These are phyloP conservation scores for Hepatocystis sp. DNA, from an alignment of 169 alveolate species.

Conservation along the genomic window DNA sequence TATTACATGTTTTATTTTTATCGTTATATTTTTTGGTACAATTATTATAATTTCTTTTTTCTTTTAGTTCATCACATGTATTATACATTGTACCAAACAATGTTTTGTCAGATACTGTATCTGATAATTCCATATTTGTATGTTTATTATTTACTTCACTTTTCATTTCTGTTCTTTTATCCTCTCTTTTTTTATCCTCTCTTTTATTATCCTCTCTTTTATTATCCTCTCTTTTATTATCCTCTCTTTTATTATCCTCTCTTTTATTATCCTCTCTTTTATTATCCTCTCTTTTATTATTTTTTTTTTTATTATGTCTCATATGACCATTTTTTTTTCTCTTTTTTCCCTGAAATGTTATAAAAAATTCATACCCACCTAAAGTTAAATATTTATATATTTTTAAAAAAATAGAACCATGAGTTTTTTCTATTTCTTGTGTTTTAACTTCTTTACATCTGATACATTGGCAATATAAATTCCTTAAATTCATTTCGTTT, in stretches of 20 bases:
- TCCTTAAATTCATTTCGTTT: slow-evolving; percentile 85
- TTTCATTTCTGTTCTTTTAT: not conserved
- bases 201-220: not conserved
- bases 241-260: slow-evolving; percentile 12
- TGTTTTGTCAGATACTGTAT: no score
- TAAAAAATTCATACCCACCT: slow-evolving; percentile 86
- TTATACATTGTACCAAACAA: not conserved
- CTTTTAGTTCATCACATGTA: not conserved
- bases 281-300: slow-evolving; percentile 1
- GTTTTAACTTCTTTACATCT: slow-evolving; percentile 94
- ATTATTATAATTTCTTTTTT: no score
- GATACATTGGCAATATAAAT: slow-evolving; percentile 92
- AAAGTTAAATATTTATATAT: slow-evolving; percentile 79
- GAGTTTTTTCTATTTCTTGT: slow-evolving; percentile 68
- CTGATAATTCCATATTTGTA: no score
- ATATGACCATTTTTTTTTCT: slow-evolving; percentile 23
- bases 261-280: not conserved
- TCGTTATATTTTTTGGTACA: no score
- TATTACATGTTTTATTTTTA: not conserved
- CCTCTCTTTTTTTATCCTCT: not conserved
- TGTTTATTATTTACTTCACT: no score
- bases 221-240: no score
- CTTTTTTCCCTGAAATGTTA: slow-evolving; percentile 82
- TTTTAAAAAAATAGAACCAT: slow-evolving; percentile 73
- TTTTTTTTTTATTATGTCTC: slow-evolving; percentile 35